phyloP scores from a whole-genome alignment of 1,284 basidiomycete genomes.

The Boletus smithii region DNA sequence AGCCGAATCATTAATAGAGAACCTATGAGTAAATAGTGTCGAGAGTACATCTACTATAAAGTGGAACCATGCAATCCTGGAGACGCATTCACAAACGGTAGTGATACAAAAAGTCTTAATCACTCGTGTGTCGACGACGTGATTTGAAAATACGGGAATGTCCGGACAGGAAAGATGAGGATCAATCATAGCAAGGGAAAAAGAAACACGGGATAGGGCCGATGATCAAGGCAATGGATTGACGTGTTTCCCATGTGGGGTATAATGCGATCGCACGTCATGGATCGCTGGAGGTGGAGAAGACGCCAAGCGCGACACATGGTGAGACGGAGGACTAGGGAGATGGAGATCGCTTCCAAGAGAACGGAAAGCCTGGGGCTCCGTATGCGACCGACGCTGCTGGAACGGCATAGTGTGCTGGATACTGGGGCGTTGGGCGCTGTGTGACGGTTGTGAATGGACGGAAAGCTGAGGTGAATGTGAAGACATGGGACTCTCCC shows the following conservation, averaged over 20 bases:
- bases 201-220: constrained; percentile 14
- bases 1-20: constrained; percentile 29
- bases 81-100: constrained; percentile 28
- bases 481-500: constrained; percentile 33
- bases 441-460: constrained; percentile 33
- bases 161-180: constrained; percentile 26
- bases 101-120: constrained; percentile 33
- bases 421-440: constrained; percentile 26
- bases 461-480: constrained; percentile 35
- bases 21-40: constrained; percentile 33
- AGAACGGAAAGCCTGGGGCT: constrained; percentile 33
- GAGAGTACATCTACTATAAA: constrained; percentile 35
- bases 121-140: constrained; percentile 24
- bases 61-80: constrained; percentile 23
- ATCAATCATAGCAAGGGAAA: constrained; percentile 26
- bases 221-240: constrained; percentile 36
- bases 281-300: constrained; percentile 35
- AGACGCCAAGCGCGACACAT: constrained; percentile 32
- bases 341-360: constrained; percentile 34
- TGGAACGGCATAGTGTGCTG: constrained; percentile 33
- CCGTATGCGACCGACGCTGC: constrained; percentile 35
- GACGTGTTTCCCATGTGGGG: constrained; percentile 37
- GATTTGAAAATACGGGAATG: constrained; percentile 34
- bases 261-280: constrained; percentile 37
- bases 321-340: constrained; percentile 33